Evolutionary conservation across 2,329 filamentous ascomycete species (phyloP).

Genomic region (Sporothrix protearum): DNA sequence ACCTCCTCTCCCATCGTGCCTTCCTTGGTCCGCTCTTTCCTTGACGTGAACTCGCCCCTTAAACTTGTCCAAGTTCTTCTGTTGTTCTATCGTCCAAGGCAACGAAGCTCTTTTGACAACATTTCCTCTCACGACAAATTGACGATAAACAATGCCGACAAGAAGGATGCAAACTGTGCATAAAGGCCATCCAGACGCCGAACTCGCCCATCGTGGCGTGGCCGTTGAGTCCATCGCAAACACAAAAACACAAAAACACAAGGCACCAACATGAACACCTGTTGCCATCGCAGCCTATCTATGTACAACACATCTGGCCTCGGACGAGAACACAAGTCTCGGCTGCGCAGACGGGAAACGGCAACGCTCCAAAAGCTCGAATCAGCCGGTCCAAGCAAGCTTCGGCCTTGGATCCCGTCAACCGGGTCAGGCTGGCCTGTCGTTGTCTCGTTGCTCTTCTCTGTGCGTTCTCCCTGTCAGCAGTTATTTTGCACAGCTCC

Average conservation of each 20-base stretch:
- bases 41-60: background rate
- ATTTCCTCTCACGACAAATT: background rate
- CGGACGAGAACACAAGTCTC: background rate
- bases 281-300: background rate
- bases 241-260: no score
- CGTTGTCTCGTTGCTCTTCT: background rate
- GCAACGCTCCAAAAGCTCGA: background rate
- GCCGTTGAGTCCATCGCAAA: background rate
- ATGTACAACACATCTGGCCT: background rate
- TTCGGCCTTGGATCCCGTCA: slow-evolving; percentile 18
- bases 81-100: background rate
- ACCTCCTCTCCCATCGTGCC: background rate
- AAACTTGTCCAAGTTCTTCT: background rate
- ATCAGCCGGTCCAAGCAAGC: background rate
- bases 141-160: background rate
- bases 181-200: background rate
- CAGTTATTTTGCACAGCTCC: background rate
- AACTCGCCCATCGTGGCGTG: background rate
- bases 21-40: background rate
- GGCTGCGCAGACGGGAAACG: background rate
- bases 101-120: background rate
- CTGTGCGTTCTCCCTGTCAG: background rate
- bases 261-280: no score
- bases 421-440: background rate
- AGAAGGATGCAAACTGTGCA: background rate